These are phyloP conservation scores for Verbascum thapsus DNA, from an alignment of 257 asterid species.

Conservation along the genomic window DNA sequence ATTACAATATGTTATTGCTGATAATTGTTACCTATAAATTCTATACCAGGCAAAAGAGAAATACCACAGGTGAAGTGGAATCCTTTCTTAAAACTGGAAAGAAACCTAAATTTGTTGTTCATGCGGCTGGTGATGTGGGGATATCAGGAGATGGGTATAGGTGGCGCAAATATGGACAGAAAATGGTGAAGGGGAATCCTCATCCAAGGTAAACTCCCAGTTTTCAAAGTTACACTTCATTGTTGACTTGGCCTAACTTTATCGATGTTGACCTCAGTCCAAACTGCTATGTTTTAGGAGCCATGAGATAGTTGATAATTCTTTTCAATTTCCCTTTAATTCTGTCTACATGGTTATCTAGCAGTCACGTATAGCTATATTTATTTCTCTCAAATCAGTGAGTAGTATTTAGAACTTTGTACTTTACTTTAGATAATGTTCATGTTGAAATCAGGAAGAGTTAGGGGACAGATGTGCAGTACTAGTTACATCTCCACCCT, in stretches of 20 bases:
- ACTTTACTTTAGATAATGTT: conserved; percentile 7
- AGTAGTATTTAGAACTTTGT: not conserved
- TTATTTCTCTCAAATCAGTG: no score
- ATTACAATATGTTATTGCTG: conserved; percentile 3
- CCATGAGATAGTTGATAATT: conserved; percentile 10
- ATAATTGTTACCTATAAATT: conserved; percentile 18
- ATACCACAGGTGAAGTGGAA: conserved; percentile 44
- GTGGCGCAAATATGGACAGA: conserved; percentile 98
- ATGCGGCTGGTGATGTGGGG: conserved; percentile 85
- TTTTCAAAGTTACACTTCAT: conserved; percentile 18
- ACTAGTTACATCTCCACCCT: conserved; percentile 2
- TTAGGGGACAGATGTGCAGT: not conserved
- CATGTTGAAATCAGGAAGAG: conserved; percentile 11
- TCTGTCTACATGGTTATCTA: not conserved
- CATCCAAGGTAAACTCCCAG: conserved; percentile 70
- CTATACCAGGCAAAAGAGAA: conserved; percentile 64
- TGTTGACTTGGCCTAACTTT: conserved; percentile 17
- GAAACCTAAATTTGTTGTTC: conserved; percentile 82
- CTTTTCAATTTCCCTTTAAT: conserved; percentile 17
- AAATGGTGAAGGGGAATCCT: conserved; percentile 97
- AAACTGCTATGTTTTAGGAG: conserved; percentile 5
- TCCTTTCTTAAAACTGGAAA: conserved; percentile 61
- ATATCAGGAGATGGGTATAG: conserved; percentile 94
- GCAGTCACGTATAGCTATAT: not conserved
- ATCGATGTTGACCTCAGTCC: not conserved